Evolutionary conservation across 306 rosid species (phyloP), one percentile per base, ranked within the genome.

Genomic region (Trifolium fragiferum): DNA sequence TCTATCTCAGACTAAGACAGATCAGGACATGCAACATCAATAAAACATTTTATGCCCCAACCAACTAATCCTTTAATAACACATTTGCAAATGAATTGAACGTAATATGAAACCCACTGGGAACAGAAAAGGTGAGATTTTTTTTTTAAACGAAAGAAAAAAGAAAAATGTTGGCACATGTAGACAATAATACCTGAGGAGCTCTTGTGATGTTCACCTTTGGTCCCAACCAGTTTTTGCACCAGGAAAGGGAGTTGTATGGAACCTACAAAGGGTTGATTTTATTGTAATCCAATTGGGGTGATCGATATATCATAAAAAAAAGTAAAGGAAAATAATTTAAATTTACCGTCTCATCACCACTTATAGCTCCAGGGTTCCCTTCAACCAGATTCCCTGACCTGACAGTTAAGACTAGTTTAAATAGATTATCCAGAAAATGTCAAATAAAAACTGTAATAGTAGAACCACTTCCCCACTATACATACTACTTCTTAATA

Each of bases 211-310:
- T 87, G 90, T 92, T 94, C 84, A 92, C 99, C 79, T 85, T 87
- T 20, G 96, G 88, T 79, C 99, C 97, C 50, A 94, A 89, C 99
- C 99, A 94, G 75, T 80, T 88, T 86, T 94, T 94, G 93, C 97
- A 94, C 92, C 86, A 94, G 44, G 97, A 82, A 75, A 94, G 99
- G 83, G 99, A 94, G 78, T 88, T 75, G 85, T 94, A 94, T 20
- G 99, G 93, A 76, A 94, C 97, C 99, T 92, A 84, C 27, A 80
- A 78, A 80, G 66, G 38, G 70, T 70, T 58, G 46, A 75, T 62
- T 74, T 7, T 54, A 23, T 64, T 60, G 61, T 46, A 77, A 58
- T 46, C 66, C 66, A 80, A 66, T 20, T 57, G 64, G 50, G 77
- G 70, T 1, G 2, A 64, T 27, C 66, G 68, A 69, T 21, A 67